Evolutionary conservation across 345 rosid genomes (phyloP).

Genomic region (Citrus medica): DNA sequence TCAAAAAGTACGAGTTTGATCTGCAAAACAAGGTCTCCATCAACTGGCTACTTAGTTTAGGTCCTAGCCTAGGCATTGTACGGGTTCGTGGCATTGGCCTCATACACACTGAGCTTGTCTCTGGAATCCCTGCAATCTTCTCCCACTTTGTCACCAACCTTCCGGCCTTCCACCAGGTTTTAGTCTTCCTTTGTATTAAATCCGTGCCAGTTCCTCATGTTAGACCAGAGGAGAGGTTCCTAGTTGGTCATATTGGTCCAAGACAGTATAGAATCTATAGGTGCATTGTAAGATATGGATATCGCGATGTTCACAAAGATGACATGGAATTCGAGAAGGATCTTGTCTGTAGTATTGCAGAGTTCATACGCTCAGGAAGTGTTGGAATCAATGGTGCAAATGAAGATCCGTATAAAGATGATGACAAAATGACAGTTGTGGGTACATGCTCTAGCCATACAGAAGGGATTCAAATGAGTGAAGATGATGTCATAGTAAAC

Average conservation of each 20-base stretch:
- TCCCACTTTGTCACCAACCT: constrained; percentile 97
- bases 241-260: constrained; percentile 80
- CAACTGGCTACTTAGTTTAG: constrained; percentile 78
- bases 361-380: constrained; percentile 62
- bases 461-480: constrained; percentile 54
- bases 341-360: constrained; percentile 86
- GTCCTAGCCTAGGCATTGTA: constrained; percentile 81
- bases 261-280: constrained; percentile 73
- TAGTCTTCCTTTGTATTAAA: constrained; percentile 89
- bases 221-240: constrained; percentile 77
- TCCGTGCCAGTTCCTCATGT: constrained; percentile 97
- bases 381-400: constrained; percentile 4
- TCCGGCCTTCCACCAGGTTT: constrained; percentile 94
- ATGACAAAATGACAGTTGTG: constrained; percentile 65
- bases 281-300: constrained; percentile 92
- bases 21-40: constrained; percentile 92
- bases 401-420: constrained; percentile 39
- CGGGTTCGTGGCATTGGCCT: constrained; percentile 91
- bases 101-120: constrained; percentile 86
- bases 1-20: constrained; percentile 81
- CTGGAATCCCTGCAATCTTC: constrained; percentile 94
- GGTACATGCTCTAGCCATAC: constrained; percentile 69
- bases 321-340: constrained; percentile 89
- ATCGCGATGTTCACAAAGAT: constrained; percentile 86
- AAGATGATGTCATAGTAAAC: constrained; percentile 35